phyloP scores from a whole-genome alignment of 176 grass and related monocot genomes.

The Chrysopogon serrulatus region DNA sequence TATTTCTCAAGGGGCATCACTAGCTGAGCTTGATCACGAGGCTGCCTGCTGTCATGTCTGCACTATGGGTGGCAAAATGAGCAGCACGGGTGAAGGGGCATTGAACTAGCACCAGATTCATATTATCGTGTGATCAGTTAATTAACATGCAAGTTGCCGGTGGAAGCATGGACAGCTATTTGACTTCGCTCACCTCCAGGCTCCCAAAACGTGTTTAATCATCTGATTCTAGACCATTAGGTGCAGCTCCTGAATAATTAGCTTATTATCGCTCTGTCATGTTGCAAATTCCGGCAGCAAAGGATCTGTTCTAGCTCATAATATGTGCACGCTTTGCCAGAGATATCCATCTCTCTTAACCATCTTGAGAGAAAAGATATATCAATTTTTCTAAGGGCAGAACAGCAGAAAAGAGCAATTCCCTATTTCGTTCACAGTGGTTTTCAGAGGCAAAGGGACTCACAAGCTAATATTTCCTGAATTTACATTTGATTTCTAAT shows the following conservation, averaged over 20 bases:
- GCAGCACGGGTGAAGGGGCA: neutral
- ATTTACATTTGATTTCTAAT: neutral
- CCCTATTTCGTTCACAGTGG: neutral
- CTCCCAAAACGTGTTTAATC: neutral
- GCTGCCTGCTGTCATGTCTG: conserved; percentile 12
- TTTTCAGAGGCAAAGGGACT: neutral
- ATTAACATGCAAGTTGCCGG: neutral
- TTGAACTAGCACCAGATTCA: neutral
- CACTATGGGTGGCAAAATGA: neutral
- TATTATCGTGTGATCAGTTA: neutral
- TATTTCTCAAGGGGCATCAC: neutral
- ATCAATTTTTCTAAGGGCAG: too few species aligned
- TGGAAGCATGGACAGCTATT: neutral
- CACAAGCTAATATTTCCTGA: neutral
- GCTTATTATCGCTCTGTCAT: neutral
- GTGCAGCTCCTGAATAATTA: neutral
- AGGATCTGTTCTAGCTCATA: neutral
- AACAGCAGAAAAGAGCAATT: neutral
- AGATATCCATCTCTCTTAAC: neutral
- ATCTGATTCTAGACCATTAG: neutral
- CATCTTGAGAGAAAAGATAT: neutral
- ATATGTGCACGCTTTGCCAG: neutral
- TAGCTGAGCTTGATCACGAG: neutral
- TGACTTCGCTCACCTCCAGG: neutral
- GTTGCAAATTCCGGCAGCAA: neutral